Evolutionary conservation across 495 filamentous ascomycete species (phyloP).

Genomic region (Annulohypoxylon nitens): DNA sequence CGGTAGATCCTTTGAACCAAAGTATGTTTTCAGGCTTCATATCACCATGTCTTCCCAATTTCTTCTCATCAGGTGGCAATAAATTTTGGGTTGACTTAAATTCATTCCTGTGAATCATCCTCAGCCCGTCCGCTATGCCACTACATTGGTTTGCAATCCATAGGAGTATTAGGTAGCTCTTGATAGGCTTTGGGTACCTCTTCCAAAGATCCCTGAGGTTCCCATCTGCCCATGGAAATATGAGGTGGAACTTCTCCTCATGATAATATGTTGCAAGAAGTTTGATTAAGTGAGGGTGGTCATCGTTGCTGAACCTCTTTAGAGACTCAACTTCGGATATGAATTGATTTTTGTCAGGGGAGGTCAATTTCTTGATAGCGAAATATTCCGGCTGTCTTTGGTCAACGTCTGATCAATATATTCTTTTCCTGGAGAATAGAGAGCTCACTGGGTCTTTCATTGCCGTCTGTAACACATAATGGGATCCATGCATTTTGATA

Average conservation of each 20-base stretch:
- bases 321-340: slow-evolving; percentile 25
- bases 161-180: neutral
- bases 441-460: neutral
- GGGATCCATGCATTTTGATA: neutral
- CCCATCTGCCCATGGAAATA: neutral
- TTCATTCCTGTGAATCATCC: slow-evolving; percentile 12
- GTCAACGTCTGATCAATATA: neutral
- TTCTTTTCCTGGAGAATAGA: too few relatives aligned
- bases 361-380: slow-evolving; percentile 23
- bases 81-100: neutral
- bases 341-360: slow-evolving; percentile 12
- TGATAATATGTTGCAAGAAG: neutral
- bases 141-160: slow-evolving; percentile 1
- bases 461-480: neutral
- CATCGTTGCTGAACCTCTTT: slow-evolving; percentile 30
- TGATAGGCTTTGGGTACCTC: neutral
- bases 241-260: neutral
- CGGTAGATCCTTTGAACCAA: neutral
- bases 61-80: too few relatives aligned
- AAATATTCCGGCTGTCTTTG: neutral
- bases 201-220: neutral
- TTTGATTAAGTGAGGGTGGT: slow-evolving; percentile 35
- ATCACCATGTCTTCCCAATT: slow-evolving; percentile 1
- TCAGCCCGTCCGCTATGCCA: neutral
- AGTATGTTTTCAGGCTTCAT: slow-evolving; percentile 12